Evolutionary conservation across 2,329 filamentous ascomycete genomes (phyloP), one percentile per base, ranked within the genome.

Genomic region (Fusarium zealandicum): DNA sequence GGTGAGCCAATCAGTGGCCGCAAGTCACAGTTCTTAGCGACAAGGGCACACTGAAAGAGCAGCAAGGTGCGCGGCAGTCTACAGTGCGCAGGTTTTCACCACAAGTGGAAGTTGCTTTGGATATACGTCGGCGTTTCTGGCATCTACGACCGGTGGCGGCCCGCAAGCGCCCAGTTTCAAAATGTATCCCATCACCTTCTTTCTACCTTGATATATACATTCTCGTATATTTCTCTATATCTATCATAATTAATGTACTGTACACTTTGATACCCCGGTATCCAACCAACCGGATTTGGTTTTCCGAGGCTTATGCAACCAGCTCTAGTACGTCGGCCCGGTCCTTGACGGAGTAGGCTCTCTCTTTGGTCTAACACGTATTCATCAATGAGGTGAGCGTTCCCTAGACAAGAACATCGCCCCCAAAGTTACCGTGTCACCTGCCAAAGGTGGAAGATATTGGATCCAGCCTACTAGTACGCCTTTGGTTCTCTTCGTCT

Each of bases 41-140:
- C 10, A 20, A 14, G 31, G 3, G 28, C 13, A 31, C 28, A 31
- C 12, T 31, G 2, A 5, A 30, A 33, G 39, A 22, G 30, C 20
- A 20, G 22, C 6, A 25, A 25, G 8, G 22, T 17, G 36, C 43
- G 43, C 43, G 44, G 36, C 27, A 46, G 36, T 17, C 43, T 41
- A 63, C 59, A 63, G 59, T 63, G 59, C 44, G 46, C 40, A 5
- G 16, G 14, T 32, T 40, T 40, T 57, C 45, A n/a, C 54, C 35
- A 11, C 13, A 62, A 41, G 14, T 30, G 37, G 50, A 45, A 59
- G 56, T 35, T 50, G 39, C n/a, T n/a, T n/a, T n/a, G n/a, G n/a
- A n/a, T n/a, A n/a, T n/a, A n/a, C 44, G 44, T 59, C 36, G 51
- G 40, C 39, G 54, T 62, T 59, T 59, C 55, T 55, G 45, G 45